Base-by-base conservation (phyloP, 805 yeast species). In the Candida sphagnicola region DNA sequence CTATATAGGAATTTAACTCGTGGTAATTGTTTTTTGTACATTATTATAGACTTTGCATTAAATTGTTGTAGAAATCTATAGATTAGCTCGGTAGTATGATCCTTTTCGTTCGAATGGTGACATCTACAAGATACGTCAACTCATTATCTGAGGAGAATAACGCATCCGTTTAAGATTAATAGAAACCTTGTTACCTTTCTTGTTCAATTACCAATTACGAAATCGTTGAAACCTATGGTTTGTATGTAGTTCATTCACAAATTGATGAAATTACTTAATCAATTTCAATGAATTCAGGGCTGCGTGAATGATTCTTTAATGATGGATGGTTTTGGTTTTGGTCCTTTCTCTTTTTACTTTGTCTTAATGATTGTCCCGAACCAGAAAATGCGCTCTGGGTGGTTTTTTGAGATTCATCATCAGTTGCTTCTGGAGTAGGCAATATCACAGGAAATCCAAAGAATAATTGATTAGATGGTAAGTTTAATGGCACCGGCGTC, bases 391-490 rank as follows among this genome's bases (percentile, higher is more conserved):
- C 53, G 10, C 49, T 41, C n/a, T 57, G 53, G 4, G 53, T 60
- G 1, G 54, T 65, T 4, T 60, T 62, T 16, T 62, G 74, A 5
- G 35, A 38, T 23, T 49, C 58, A 18, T 49, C 50, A 18, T 59
- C 62, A 3, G 47, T 39, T 13, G 39, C 51, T 34, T 62, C 65
- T 3, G 59, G 62, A 1, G 58, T 53, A 2, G 74, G 72, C 36
- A 65, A 74, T 14, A 71, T 68, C 4, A 84, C 76, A 0, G 98
- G 97, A 57, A 82, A 93, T 1, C 99, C 99, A 58, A 93, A 90
- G 55, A 93, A 93, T 11, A 93, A 68, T 59, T 88, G 91, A 17
- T 95, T 95, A 28, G 75, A 83, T 0, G 96, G 95, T 30, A 93
- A 65, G 4, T 69, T 61, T 39, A 93, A 65, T 8, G 89, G 85